Evolutionary conservation across 2,329 filamentous ascomycete genomes (phyloP), one percentile per base, ranked within the genome.

Genomic region (Akanthomyces muscarius): DNA sequence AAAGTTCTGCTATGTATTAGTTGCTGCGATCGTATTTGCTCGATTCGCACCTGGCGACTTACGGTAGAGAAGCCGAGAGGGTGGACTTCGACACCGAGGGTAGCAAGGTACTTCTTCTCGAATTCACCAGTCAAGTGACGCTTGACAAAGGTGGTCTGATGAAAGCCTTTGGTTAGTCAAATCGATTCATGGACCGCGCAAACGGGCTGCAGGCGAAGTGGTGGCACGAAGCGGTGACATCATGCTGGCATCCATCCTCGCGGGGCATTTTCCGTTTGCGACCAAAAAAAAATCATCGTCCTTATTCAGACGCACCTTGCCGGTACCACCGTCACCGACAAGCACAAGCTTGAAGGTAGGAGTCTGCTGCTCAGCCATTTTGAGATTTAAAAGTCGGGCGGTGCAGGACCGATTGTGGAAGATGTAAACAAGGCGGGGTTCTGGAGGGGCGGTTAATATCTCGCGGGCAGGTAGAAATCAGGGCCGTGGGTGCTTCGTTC

Each of bases 41-140:
- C 63, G 44, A 11, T 25, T 54, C 60, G 62, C 66, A 64, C 62
- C 65, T 70, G 69, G 60, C 55, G 51, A 85, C 92, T 83, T 92
- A 98, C 93, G 78, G 94, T 98, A 75, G 89, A 92, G 88, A 99
- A 99, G 75, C 89, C 90, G 70, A 99, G 91, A 78, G 95, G 95
- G 86, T 99, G 95, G 70, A 99, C 95, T 81, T 99, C 95, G 78
- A 99, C 95, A 89, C 95, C 95, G 69, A 99, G 91, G 65, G 95
- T 99, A 74, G 95, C 95, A 80, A 99, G 98, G 84, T 99, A 99
- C 86, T 98, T 99, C 90, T 99, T 99, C 85, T 99, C 95, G 78
- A 99, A 99, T 80, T 99, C 95, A 79, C 95, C 95, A 77, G 95
- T 99, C 88, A 98, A 87, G 83, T 99, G 95, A 77, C 95, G 95